Evolutionary conservation across 805 yeast genomes (phyloP).

Genomic region (Schizosaccharomyces osmophilus): DNA sequence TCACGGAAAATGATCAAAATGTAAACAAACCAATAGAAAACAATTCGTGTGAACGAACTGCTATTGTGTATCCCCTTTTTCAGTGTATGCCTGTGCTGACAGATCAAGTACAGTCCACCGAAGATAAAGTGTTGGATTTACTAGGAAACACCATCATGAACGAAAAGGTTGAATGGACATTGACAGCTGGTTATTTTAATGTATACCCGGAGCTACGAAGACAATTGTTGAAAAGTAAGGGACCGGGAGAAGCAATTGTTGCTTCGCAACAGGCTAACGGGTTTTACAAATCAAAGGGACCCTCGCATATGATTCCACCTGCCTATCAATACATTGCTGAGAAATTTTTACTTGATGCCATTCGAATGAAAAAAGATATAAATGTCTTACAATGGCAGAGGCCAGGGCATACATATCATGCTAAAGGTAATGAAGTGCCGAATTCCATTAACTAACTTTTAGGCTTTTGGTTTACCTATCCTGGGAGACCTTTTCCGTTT

Average conservation of each 20-base stretch:
- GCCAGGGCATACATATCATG: slow-evolving; percentile 92
- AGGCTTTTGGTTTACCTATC: neutral
- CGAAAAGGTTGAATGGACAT: slow-evolving; percentile 42
- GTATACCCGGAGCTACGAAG: slow-evolving; percentile 51
- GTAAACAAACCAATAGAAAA: neutral
- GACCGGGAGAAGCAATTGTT: slow-evolving; percentile 50
- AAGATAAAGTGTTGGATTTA: slow-evolving; percentile 44
- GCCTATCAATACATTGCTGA: slow-evolving; percentile 63
- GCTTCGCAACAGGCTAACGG: slow-evolving; percentile 82
- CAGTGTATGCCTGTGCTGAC: slow-evolving; percentile 66
- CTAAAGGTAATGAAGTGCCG: slow-evolving; percentile 34
- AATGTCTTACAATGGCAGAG: slow-evolving; percentile 50
- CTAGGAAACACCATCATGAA: slow-evolving; percentile 11
- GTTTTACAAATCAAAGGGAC: slow-evolving; percentile 62
- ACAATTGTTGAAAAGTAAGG: slow-evolving; percentile 30
- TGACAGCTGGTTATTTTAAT: slow-evolving; percentile 93
- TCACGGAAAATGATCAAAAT: neutral
- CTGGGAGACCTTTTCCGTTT: slow-evolving; percentile 22
- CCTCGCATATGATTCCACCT: slow-evolving; percentile 58
- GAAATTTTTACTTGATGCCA: slow-evolving; percentile 33
- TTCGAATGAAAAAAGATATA: slow-evolving; percentile 18
- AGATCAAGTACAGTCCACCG: slow-evolving; percentile 46
- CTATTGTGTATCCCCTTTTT: slow-evolving; percentile 61
- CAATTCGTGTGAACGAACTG: neutral
- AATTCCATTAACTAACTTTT: neutral